These are phyloP conservation scores for Macrocybe sp. DNA, from an alignment of 1,284 basidiomycete genomes.

Conservation along the genomic window DNA sequence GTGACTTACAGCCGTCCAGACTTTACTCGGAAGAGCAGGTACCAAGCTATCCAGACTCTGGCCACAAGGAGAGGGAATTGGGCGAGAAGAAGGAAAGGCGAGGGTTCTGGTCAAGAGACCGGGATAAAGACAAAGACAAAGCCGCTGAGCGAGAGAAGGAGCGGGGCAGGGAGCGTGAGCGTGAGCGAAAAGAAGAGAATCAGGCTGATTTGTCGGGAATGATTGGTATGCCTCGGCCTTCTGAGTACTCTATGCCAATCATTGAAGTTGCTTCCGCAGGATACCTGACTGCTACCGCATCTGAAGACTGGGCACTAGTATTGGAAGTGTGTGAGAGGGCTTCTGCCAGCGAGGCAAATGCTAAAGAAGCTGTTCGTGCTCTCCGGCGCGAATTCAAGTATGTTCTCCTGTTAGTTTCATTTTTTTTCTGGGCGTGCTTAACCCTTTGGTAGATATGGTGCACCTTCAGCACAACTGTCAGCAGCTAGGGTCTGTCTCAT, in stretches of 20 bases:
- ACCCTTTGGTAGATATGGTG: slow-evolving; percentile 48
- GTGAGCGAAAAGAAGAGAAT: slow-evolving; percentile 25
- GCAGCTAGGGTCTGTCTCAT: slow-evolving; percentile 54
- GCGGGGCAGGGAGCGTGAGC: slow-evolving; percentile 29
- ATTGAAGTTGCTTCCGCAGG: slow-evolving; percentile 34
- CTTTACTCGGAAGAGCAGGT: slow-evolving; percentile 30
- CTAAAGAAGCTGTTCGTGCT: slow-evolving; percentile 72
- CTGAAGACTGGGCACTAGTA: slow-evolving; percentile 75
- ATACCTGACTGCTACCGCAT: slow-evolving; percentile 66
- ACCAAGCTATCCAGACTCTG: slow-evolving; percentile 22
- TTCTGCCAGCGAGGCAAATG: slow-evolving; percentile 56
- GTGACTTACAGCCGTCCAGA: slow-evolving; percentile 21
- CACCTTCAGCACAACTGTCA: slow-evolving; percentile 64
- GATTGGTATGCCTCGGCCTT: slow-evolving; percentile 45
- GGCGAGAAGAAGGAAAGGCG: slow-evolving; percentile 34
- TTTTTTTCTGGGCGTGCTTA: slow-evolving; percentile 3
- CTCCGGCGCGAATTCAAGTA: slow-evolving; percentile 75
- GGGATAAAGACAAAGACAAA: slow-evolving; percentile 28
- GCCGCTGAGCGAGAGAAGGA: slow-evolving; percentile 16
- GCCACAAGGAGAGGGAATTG: slow-evolving; percentile 21
- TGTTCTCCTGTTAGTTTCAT: slow-evolving; percentile 15
- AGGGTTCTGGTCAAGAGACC: slow-evolving; percentile 41
- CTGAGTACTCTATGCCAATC: slow-evolving; percentile 1
- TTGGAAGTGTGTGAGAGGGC: slow-evolving; percentile 75
- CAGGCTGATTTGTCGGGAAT: slow-evolving; percentile 57